Conservation (phyloP, 805 yeast species). For the Yamadazyma paraphyllophila region DNA sequence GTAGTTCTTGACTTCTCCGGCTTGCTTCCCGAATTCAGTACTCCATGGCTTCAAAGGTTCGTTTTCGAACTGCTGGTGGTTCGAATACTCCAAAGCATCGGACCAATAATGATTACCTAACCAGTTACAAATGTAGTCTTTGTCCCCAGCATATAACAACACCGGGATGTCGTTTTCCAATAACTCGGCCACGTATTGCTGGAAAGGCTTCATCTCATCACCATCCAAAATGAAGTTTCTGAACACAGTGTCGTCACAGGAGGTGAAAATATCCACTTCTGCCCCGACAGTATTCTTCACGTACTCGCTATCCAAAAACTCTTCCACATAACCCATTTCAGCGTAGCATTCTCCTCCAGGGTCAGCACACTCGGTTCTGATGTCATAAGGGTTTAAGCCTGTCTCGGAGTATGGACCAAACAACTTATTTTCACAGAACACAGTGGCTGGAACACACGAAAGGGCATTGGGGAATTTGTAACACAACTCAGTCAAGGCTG, state of each 20-base stretch:
- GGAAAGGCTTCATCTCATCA: conserved; percentile 71
- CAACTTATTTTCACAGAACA: conserved; percentile 29
- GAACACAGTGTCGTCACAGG: conserved; percentile 50
- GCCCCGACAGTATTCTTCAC: conserved; percentile 62
- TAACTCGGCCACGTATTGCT: conserved; percentile 51
- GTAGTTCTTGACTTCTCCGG: conserved; percentile 75
- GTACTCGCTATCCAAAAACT: conserved; percentile 50
- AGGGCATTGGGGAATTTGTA: conserved; percentile 30
- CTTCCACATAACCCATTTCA: conserved; percentile 47
- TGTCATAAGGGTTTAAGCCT: conserved; percentile 64
- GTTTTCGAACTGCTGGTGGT: conserved; percentile 18
- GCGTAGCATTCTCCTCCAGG: conserved; percentile 54
- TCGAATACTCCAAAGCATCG: conserved; percentile 28
- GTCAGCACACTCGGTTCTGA: conserved; percentile 50
- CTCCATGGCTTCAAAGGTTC: conserved; percentile 39
- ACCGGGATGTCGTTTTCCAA: conserved; percentile 40
- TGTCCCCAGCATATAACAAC: conserved; percentile 44
- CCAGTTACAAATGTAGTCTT: conserved; percentile 47
- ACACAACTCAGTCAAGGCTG: conserved; percentile 28
- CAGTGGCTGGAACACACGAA: conserved; percentile 42
- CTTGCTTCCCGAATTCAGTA: conserved; percentile 38
- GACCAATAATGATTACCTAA: conserved; percentile 44
- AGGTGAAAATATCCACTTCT: conserved; percentile 43
- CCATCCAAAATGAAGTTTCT: conserved; percentile 55
- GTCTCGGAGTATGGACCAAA: conserved; percentile 39